Evolutionary conservation across 805 yeast genomes (phyloP), one percentile per base, ranked within the genome.

Genomic region (Candida nanaspora): DNA sequence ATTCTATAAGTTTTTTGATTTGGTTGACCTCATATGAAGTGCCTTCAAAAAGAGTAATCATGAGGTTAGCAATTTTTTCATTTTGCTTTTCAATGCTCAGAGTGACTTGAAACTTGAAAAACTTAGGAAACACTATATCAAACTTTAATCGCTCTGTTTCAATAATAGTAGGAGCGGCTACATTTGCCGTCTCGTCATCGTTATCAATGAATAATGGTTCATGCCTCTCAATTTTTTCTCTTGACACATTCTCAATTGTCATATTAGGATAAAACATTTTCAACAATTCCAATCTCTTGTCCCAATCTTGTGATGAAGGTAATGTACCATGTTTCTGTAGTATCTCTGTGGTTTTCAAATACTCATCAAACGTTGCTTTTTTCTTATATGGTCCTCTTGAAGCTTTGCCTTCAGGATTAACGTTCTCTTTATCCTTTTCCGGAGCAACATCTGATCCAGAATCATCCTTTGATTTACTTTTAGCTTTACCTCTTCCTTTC

Each of bases 181-280:
- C 15, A 14, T 14, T 14, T 9, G 8, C 13, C n/a, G n/a, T n/a
- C 33, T 14, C 18, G 44, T 23, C 27, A 8, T 23, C 27, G 27
- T 23, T 11, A 23, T 23, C 27, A 23, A 7, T 23, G 11, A 8
- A 7, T 23, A 23, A 23, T 23, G 27, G 11, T n/a, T n/a, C n/a
- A n/a, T n/a, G n/a, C n/a, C n/a, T n/a, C n/a, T n/a, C n/a, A n/a
- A n/a, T n/a, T n/a, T 7, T 29, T 31, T 31, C 16, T 18, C 10
- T 31, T 11, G 22, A 31, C 3, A 38, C 18, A 22, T 42, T 43
- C 11, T 35, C 30, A 11, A 59, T 48, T 21, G 44, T 41, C 59
- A 61, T 51, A 37, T 49, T 26, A 1, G 62, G 65, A 41, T 50
- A 59, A 39, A 60, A 59, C 33, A 48, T 15, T 25, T 46, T 45